Evolutionary conservation across 1,284 basidiomycete genomes (phyloP).

Genomic region (Ustilago cynodontis): DNA sequence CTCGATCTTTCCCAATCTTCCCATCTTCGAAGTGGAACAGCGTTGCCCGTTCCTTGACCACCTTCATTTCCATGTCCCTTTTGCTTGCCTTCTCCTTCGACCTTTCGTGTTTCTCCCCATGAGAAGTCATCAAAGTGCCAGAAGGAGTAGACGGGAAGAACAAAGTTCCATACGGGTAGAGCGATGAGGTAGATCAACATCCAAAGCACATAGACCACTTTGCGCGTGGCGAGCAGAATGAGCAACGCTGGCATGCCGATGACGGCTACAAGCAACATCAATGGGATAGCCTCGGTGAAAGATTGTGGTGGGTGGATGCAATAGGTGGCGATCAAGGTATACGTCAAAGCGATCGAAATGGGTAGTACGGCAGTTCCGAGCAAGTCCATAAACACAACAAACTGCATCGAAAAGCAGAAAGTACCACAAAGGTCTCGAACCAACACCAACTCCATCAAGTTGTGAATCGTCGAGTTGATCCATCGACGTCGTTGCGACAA

Average conservation of each 20-base stretch:
- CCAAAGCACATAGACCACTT: constrained; percentile 96
- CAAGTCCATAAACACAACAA: constrained; percentile 98
- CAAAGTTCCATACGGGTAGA: constrained; percentile 75
- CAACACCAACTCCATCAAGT: constrained; percentile 97
- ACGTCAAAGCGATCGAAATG: constrained; percentile 91
- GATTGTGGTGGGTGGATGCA: constrained; percentile 82
- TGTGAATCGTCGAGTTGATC: constrained; percentile 99
- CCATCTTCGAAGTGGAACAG: constrained; percentile 92
- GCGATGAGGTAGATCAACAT: constrained; percentile 90
- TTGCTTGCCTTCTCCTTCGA: constrained; percentile 75
- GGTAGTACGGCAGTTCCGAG: constrained; percentile 95
- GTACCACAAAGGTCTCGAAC: constrained; percentile 86
- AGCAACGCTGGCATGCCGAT: constrained; percentile 92
- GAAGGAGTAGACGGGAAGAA: constrained; percentile 86
- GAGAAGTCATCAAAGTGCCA: constrained; percentile 99
- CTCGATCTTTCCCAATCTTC: constrained; percentile 99
- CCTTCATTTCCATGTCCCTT: constrained; percentile 81
- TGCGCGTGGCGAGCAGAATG: constrained; percentile 92
- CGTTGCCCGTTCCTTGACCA: constrained; percentile 74
- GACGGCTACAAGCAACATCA: constrained; percentile 88
- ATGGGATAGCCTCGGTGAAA: constrained; percentile 93
- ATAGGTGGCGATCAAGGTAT: constrained; percentile 83
- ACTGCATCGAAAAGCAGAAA: constrained; percentile 77
- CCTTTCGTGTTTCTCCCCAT: constrained; percentile 98
- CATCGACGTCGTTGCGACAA: constrained; percentile 97